Conservation (phyloP, 2,329 filamentous ascomycete species). For the Alternaria brassicicola region DNA sequence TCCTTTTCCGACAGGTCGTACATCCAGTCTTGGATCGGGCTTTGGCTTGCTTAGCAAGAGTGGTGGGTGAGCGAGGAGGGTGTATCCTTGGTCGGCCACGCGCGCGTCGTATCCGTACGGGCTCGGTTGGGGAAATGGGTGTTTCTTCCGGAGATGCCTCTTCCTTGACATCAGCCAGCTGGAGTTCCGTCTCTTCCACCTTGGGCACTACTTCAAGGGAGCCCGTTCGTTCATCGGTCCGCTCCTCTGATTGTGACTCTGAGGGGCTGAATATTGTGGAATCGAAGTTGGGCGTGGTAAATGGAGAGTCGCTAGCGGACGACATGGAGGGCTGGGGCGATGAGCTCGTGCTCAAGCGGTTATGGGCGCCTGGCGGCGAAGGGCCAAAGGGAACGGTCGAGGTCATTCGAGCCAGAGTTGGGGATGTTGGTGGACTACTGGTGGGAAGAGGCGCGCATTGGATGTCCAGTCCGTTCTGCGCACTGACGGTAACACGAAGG, state of each 20-base stretch:
- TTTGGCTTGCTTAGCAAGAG: slow-evolving; percentile 74
- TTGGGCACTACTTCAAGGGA: slow-evolving; percentile 56
- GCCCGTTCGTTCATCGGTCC: slow-evolving; percentile 29
- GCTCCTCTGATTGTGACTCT: slow-evolving; percentile 36
- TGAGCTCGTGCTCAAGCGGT: slow-evolving; percentile 49
- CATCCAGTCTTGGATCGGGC: slow-evolving; percentile 67
- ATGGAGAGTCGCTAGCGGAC: slow-evolving; percentile 49
- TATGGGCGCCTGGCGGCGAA: slow-evolving; percentile 39
- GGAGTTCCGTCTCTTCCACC: slow-evolving; percentile 60
- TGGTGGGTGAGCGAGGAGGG: slow-evolving; percentile 65
- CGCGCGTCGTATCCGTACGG: slow-evolving; percentile 49
- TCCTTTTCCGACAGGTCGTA: slow-evolving; percentile 64
- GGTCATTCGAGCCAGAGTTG: slow-evolving; percentile 42
- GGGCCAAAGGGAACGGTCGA: slow-evolving; percentile 45
- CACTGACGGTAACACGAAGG: slow-evolving; percentile 8
- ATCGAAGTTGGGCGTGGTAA: slow-evolving; percentile 46
- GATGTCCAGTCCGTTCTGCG: slow-evolving; percentile 18
- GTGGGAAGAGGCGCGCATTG: slow-evolving; percentile 33
- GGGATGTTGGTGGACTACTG: slow-evolving; percentile 25
- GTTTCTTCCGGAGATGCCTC: slow-evolving; percentile 40
- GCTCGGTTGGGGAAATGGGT: slow-evolving; percentile 44
- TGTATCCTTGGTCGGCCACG: slow-evolving; percentile 85
- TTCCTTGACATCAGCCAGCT: slow-evolving; percentile 48
- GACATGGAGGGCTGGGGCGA: slow-evolving; percentile 50
- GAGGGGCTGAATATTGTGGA: slow-evolving; percentile 29